Evolutionary conservation across 129 eudicot species (phyloP).

Genomic region (Smallanthus sonchifolius): DNA sequence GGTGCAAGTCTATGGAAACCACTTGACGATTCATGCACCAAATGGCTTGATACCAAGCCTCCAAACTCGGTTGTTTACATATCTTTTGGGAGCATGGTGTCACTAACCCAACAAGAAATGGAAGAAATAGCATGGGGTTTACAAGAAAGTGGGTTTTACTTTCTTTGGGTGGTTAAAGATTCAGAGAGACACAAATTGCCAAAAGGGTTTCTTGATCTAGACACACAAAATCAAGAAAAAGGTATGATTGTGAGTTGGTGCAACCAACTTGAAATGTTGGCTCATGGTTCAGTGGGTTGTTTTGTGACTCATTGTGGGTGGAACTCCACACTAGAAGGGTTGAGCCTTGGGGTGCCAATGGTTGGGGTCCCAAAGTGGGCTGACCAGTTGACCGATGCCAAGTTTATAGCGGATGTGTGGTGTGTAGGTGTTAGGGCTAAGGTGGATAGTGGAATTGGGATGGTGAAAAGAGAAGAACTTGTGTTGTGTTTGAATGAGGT

Average conservation of each 20-base stretch:
- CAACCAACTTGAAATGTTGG: conserved; percentile 55
- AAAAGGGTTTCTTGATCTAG: conserved; percentile 20
- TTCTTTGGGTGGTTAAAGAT: conserved; percentile 56
- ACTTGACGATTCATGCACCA: conserved; percentile 31
- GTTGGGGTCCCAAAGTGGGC: conserved; percentile 62
- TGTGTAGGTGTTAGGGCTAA: conserved; percentile 46
- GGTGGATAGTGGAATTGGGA: conserved; percentile 41
- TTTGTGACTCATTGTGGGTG: conserved; percentile 78
- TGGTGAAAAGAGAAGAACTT: conserved; percentile 40
- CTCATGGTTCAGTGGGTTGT: conserved; percentile 55
- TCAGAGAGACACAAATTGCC: conserved; percentile 49
- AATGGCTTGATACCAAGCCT: conserved; percentile 57
- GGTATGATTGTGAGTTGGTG: conserved; percentile 61
- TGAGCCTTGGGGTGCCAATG: conserved; percentile 62
- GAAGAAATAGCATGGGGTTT: conserved; percentile 56
- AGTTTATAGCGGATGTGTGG: conserved; percentile 60
- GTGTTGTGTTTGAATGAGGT: conserved; percentile 43
- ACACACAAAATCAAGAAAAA: conserved; percentile 18
- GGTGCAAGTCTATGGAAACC: conserved; percentile 63
- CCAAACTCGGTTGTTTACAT: conserved; percentile 46
- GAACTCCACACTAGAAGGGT: conserved; percentile 67
- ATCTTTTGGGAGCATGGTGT: conserved; percentile 71
- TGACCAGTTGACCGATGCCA: conserved; percentile 60
- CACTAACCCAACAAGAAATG: conserved; percentile 42
- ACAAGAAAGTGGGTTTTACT: conserved; percentile 22